A percentile compares a stretch with the other conserved stretches of the same genome.
Evolutionary conservation across 2,329 filamentous ascomycete species (phyloP).

Genomic region (Huntiella abstrusa): DNA sequence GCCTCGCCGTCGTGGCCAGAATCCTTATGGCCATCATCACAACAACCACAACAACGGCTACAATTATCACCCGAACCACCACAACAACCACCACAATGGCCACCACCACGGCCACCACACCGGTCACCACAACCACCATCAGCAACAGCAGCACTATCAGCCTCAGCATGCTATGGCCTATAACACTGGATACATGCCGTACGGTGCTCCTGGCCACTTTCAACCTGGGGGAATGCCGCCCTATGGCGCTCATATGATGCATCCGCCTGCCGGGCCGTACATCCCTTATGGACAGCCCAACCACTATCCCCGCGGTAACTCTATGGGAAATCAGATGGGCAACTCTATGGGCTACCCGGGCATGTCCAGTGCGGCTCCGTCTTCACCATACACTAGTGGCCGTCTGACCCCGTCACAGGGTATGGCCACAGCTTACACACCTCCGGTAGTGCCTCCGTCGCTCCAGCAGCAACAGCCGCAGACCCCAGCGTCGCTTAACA

Average conservation of each 20-base stretch:
- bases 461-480: constrained; percentile 23
- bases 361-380: constrained; percentile 12
- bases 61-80: constrained; percentile 14
- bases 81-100: constrained; percentile 15
- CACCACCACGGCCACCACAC: constrained; percentile 16
- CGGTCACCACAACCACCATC: constrained; percentile 13
- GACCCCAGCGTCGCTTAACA: constrained; percentile 33
- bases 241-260: constrained; percentile 30
- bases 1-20: constrained; percentile 20
- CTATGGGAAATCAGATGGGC: not conserved
- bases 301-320: not conserved
- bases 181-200: constrained; percentile 26
- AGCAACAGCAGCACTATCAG: constrained; percentile 18
- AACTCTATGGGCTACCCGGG: not conserved
- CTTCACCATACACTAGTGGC: constrained; percentile 27
- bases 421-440: constrained; percentile 31
- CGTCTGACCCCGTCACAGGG: constrained; percentile 15
- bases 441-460: constrained; percentile 26
- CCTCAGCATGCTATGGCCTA: constrained; percentile 13
- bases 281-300: constrained; percentile 9
- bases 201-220: constrained; percentile 18
- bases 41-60: constrained; percentile 17
- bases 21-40: constrained; percentile 19
- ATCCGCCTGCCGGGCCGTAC: constrained; percentile 37
- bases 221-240: constrained; percentile 7